Conservation (phyloP, 352 stramenopile species). For the Globisporangium iwayamae region DNA sequence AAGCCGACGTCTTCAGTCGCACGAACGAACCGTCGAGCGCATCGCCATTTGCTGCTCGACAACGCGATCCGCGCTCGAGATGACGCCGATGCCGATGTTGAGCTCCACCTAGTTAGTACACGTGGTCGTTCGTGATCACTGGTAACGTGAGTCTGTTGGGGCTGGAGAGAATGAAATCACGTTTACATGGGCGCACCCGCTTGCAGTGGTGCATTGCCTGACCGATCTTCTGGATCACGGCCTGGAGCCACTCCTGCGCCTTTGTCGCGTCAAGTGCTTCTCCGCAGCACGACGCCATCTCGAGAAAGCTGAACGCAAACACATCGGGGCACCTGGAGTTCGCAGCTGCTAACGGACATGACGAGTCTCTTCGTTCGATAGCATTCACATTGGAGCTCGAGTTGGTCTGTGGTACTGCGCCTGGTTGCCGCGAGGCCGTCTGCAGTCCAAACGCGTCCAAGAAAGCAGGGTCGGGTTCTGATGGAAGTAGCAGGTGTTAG, state of each 20-base stretch:
- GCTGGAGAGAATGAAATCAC: too few relatives aligned
- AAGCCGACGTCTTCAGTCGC: not conserved
- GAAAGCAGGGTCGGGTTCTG: constrained; percentile 58
- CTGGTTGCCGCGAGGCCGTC: not conserved
- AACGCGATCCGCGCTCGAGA: constrained; percentile 39
- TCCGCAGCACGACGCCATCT: constrained; percentile 69
- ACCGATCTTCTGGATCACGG: constrained; percentile 51
- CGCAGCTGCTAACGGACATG: not conserved
- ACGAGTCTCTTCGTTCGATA: constrained; percentile 3
- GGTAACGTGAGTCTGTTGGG: not conserved
- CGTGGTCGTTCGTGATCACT: not conserved
- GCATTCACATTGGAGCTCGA: constrained; percentile 1
- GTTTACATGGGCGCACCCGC: constrained; percentile 23
- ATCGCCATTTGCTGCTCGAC: constrained; percentile 52
- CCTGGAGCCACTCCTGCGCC: constrained; percentile 61
- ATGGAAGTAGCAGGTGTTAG: not conserved
- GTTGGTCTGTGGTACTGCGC: not conserved
- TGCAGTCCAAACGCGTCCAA: constrained; percentile 48
- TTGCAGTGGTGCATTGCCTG: constrained; percentile 47
- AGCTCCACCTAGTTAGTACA: constrained; percentile 46
- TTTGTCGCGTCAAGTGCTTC: constrained; percentile 34
- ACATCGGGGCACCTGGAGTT: constrained; percentile 11
- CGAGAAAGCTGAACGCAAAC: constrained; percentile 51
- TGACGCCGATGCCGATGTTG: constrained; percentile 54
- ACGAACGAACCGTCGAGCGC: constrained; percentile 35